Evolutionary conservation across 306 rosid genomes (phyloP).

Genomic region (Pterocarpus macrocarpus): DNA sequence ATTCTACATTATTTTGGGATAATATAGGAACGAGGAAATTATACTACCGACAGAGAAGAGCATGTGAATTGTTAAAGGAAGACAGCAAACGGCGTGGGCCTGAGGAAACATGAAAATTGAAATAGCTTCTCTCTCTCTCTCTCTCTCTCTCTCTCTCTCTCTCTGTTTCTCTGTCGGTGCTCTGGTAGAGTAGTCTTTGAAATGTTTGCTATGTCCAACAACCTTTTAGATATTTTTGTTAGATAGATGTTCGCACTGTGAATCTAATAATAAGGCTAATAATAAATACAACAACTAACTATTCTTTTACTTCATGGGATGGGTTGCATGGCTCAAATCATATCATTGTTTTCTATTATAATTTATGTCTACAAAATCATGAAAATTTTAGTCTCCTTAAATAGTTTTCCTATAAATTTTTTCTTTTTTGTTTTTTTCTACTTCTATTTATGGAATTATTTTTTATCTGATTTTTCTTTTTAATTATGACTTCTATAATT

Average conservation of each 20-base stretch:
- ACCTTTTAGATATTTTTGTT: neutral
- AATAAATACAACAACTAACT: no score
- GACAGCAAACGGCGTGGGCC: conserved; percentile 22
- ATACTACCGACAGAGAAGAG: conserved; percentile 32
- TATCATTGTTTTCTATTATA: no score
- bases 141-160: no score
- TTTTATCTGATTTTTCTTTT: no score
- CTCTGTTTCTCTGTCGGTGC: conserved; percentile 47
- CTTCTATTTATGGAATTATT: no score
- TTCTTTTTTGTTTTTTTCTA: no score
- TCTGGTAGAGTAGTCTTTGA: neutral
- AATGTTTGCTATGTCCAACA: neutral
- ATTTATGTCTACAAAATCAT: no score
- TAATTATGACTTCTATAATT: no score
- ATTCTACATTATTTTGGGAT: conserved; percentile 18
- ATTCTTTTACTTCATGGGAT: no score
- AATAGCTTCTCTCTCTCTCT: neutral
- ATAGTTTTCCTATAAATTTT: no score
- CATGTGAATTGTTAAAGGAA: conserved; percentile 24
- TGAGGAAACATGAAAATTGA: neutral
- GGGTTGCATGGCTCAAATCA: no score
- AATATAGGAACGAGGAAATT: conserved; percentile 7
- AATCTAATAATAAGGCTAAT: neutral
- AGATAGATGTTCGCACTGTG: neutral
- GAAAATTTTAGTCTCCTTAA: no score